These are phyloP conservation scores for Drosera capensis DNA, from an alignment of 148 eudicot genomes.

Conservation along the genomic window DNA sequence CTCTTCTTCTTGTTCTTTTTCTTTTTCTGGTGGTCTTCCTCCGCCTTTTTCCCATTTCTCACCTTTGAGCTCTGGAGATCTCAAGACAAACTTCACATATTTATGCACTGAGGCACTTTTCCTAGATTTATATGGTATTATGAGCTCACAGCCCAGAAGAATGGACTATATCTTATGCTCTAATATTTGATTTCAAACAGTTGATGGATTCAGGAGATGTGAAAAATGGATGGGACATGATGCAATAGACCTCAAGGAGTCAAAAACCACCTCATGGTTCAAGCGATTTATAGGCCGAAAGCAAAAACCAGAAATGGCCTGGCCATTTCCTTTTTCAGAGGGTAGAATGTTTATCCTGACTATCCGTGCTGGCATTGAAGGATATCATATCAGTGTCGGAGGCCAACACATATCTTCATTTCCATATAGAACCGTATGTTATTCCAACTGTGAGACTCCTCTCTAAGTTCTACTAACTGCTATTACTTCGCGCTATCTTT, in stretches of 20 bases:
- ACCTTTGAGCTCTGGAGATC: no score
- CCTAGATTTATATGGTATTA: no score
- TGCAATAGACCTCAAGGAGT: slow-evolving; percentile 41
- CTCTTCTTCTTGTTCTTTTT: no score
- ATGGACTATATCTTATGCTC: slow-evolving; percentile 2
- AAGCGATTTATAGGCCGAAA: slow-evolving; percentile 80
- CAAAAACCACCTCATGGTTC: slow-evolving; percentile 82
- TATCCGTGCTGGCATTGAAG: slow-evolving; percentile 90
- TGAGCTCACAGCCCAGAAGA: no score
- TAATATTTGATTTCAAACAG: slow-evolving; percentile 29
- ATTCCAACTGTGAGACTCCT: background rate
- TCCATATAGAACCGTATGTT: slow-evolving; percentile 74
- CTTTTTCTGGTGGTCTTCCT: no score
- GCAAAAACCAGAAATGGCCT: slow-evolving; percentile 70
- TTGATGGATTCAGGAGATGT: slow-evolving; percentile 81
- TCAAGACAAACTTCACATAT: no score
- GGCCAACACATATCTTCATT: slow-evolving; percentile 93
- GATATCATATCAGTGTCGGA: slow-evolving; percentile 70
- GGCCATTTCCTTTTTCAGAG: slow-evolving; percentile 94
- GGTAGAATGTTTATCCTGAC: slow-evolving; percentile 78
- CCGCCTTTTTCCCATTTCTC: no score
- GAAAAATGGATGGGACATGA: slow-evolving; percentile 85
- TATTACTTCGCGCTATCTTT: no score
- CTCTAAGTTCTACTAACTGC: no score
- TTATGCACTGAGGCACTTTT: no score